phyloP scores from a whole-genome alignment of 495 filamentous ascomycete genomes.

The Aspergillus sclerotioniger region DNA sequence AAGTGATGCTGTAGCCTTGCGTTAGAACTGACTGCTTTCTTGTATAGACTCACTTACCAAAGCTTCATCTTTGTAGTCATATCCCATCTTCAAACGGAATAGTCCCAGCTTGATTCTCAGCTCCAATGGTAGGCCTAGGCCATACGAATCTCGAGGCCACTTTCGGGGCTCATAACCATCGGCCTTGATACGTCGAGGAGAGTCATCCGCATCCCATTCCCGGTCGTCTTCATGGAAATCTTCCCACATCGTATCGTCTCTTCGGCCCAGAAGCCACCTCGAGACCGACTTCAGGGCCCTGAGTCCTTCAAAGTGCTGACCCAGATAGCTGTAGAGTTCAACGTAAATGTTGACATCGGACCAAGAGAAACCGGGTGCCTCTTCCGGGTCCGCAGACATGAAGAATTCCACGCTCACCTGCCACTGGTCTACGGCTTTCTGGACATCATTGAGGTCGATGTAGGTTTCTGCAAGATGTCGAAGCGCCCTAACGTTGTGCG shows the following conservation, averaged over 20 bases:
- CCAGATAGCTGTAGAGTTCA: constrained; percentile 68
- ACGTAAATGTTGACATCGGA: constrained; percentile 79
- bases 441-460: constrained; percentile 56
- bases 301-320: constrained; percentile 62
- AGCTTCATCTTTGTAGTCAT: constrained; percentile 66
- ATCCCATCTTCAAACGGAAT: constrained; percentile 67
- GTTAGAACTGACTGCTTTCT: not conserved
- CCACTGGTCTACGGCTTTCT: constrained; percentile 60
- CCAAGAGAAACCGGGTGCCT: constrained; percentile 66
- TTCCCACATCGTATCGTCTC: constrained; percentile 77
- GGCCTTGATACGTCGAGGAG: constrained; percentile 59
- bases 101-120: constrained; percentile 83
- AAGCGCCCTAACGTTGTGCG: constrained; percentile 60
- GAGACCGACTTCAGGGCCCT: constrained; percentile 64
- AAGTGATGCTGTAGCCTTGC: constrained; percentile 53
- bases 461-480: constrained; percentile 63
- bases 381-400: constrained; percentile 45
- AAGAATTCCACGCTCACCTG: constrained; percentile 56
- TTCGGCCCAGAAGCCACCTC: constrained; percentile 79
- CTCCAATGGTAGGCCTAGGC: constrained; percentile 74
- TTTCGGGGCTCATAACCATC: constrained; percentile 53
- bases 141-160: constrained; percentile 63
- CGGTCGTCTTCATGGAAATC: constrained; percentile 73
- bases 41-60: constrained; percentile 50
- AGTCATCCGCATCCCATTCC: constrained; percentile 82